Conservation (phyloP, 352 stramenopile genomes). For the Phytophthora vignae region DNA sequence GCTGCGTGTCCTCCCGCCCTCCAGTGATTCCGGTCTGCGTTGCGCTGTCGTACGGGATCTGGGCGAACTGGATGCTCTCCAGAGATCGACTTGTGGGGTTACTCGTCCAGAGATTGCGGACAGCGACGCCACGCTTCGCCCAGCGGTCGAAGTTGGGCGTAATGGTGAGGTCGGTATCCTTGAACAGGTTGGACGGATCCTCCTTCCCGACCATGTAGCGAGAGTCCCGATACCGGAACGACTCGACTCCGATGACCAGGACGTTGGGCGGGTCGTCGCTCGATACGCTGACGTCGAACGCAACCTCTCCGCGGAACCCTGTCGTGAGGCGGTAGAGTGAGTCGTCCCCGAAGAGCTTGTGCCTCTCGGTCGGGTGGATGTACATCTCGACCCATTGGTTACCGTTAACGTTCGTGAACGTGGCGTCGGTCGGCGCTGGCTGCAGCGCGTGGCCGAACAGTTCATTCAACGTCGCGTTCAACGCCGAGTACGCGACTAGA, state of each 20-base stretch:
- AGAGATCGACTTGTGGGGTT: constrained; percentile 59
- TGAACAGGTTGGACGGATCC: constrained; percentile 43
- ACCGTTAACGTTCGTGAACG: background rate
- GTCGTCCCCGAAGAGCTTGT: constrained; percentile 13
- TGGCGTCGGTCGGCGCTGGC: constrained; percentile 6
- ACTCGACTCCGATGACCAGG: constrained; percentile 19
- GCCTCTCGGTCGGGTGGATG: constrained; percentile 19
- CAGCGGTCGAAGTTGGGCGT: constrained; percentile 59
- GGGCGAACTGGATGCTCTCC: background rate
- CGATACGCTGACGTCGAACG: constrained; percentile 15
- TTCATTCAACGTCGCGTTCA: constrained; percentile 26
- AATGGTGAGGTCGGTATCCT: constrained; percentile 33
- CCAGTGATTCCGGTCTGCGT: background rate
- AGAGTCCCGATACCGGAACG: constrained; percentile 20
- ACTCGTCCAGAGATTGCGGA: constrained; percentile 65
- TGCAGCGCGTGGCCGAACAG: constrained; percentile 20
- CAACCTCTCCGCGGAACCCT: constrained; percentile 21
- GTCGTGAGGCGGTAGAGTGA: constrained; percentile 22
- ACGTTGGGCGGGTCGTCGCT: constrained; percentile 12
- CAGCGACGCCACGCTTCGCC: constrained; percentile 53
- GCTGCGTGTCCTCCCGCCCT: constrained; percentile 1
- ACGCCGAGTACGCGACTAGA: constrained; percentile 15
- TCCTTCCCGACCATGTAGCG: constrained; percentile 28
- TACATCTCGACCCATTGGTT: constrained; percentile 11
- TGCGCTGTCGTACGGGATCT: constrained; percentile 3